A percentile compares a stretch with the other conserved stretches of the same genome.
Conservation (phyloP, 164 flowering plant genomes). For the Houttuynia cordata region DNA sequence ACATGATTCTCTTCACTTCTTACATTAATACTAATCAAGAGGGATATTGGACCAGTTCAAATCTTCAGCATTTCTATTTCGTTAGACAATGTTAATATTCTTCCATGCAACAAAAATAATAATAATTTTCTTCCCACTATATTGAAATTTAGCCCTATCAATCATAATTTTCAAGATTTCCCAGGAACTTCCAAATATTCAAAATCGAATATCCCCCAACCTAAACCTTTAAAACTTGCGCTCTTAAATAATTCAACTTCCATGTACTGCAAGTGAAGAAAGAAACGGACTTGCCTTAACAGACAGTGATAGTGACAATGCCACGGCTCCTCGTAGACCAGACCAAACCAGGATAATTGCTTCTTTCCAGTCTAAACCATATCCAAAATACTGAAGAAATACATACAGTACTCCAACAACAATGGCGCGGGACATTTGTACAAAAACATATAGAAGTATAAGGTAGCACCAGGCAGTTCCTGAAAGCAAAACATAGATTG, state of each 20-base stretch:
- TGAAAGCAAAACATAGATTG: slow-evolving; percentile 13
- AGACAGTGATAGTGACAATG: slow-evolving; percentile 75
- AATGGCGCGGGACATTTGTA: slow-evolving; percentile 58
- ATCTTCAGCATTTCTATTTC: no score
- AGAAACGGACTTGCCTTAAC: slow-evolving; percentile 48
- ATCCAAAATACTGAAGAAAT: slow-evolving; percentile 60
- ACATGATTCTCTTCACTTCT: no score
- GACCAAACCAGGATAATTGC: slow-evolving; percentile 82
- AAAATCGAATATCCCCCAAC: no score
- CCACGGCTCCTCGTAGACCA: slow-evolving; percentile 91
- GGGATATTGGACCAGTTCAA: no score
- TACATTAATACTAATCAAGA: no score
- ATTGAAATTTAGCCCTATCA: no score
- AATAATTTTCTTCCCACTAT: no score
- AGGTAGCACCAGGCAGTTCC: slow-evolving; percentile 81
- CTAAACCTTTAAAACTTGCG: neutral
- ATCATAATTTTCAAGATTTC: no score
- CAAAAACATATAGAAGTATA: slow-evolving; percentile 55
- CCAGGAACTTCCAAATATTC: no score
- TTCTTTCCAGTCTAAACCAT: slow-evolving; percentile 94
- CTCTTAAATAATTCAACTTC: neutral
- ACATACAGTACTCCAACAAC: slow-evolving; percentile 72
- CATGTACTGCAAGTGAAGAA: no score
- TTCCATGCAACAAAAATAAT: no score
- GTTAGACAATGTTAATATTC: no score